Conservation (phyloP, 768 basidiomycete species). For the Amanita molliuscula region DNA sequence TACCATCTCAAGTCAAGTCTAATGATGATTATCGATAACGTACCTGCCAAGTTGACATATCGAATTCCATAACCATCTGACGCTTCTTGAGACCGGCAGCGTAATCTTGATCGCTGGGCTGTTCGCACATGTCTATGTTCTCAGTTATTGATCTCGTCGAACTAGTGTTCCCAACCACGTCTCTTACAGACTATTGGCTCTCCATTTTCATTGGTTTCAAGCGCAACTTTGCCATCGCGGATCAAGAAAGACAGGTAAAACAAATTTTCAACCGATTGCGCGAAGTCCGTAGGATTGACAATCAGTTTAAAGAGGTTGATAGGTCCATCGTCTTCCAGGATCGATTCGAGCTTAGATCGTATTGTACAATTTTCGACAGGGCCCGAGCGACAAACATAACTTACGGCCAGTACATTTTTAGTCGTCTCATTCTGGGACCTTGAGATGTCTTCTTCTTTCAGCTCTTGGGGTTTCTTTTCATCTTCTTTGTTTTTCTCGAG, state of each 20-base stretch:
- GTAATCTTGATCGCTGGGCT: constrained; percentile 56
- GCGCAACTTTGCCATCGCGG: constrained; percentile 69
- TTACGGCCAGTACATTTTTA: constrained; percentile 69
- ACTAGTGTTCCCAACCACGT: not conserved
- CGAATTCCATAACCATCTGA: constrained; percentile 88
- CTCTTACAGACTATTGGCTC: constrained; percentile 68
- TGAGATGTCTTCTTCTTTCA: constrained; percentile 74
- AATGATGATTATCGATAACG: constrained; percentile 11
- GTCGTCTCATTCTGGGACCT: constrained; percentile 84
- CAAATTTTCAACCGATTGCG: constrained; percentile 92
- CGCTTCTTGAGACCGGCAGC: constrained; percentile 54
- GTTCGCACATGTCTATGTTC: constrained; percentile 51
- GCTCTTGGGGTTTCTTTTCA: constrained; percentile 64
- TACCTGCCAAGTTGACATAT: constrained; percentile 85
- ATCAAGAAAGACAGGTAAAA: constrained; percentile 94
- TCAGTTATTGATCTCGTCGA: not conserved
- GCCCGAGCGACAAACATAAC: constrained; percentile 13
- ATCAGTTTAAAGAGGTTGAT: constrained; percentile 83
- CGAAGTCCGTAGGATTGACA: constrained; percentile 83
- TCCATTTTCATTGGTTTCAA: constrained; percentile 57
- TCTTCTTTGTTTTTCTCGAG: constrained; percentile 66
- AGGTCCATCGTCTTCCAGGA: constrained; percentile 38
- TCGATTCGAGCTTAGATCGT: constrained; percentile 41
- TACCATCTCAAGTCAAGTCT: not conserved
- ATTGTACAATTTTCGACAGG: not conserved